Evolutionary conservation across 495 filamentous ascomycete species (phyloP).

Genomic region (Lasiosphaeria miniovina): DNA sequence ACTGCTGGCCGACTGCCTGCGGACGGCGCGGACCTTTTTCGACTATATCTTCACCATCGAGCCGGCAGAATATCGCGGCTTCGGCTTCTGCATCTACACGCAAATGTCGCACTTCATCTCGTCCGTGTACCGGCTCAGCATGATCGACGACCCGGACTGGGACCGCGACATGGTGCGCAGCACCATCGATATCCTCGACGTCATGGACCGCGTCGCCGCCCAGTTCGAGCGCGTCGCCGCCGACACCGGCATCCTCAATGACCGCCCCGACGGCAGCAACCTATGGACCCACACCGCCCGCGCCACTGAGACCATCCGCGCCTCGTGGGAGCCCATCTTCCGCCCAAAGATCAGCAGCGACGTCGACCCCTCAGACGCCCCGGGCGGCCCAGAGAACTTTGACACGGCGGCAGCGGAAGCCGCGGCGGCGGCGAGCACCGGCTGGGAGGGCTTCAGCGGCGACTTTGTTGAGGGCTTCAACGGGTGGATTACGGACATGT

Average conservation of each 20-base stretch:
- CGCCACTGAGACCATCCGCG: background rate
- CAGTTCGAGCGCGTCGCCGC: slow-evolving; percentile 15
- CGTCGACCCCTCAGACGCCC: background rate
- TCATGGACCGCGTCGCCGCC: slow-evolving; percentile 23
- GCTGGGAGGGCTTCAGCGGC: background rate
- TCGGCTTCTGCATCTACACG: slow-evolving; percentile 19
- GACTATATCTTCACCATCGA: slow-evolving; percentile 18
- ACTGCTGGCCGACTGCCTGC: slow-evolving; percentile 9
- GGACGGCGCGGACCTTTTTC: slow-evolving; percentile 14
- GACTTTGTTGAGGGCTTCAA: background rate
- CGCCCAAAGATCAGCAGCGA: no score
- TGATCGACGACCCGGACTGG: slow-evolving; percentile 33
- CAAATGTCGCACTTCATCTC: slow-evolving; percentile 20
- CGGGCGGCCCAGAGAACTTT: background rate
- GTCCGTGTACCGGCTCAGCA: slow-evolving; percentile 23
- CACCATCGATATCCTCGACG: slow-evolving; percentile 24
- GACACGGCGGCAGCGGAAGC: background rate
- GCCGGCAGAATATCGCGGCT: slow-evolving; percentile 1
- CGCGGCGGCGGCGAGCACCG: background rate
- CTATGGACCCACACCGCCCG: background rate
- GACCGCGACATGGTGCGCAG: slow-evolving; percentile 21
- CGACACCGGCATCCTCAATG: background rate
- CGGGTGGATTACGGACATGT: background rate
- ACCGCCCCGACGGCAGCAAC: background rate
- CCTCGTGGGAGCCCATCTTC: background rate